Evolutionary conservation across 345 rosid genomes (phyloP).

Genomic region (Raphanus raphanistrum): DNA sequence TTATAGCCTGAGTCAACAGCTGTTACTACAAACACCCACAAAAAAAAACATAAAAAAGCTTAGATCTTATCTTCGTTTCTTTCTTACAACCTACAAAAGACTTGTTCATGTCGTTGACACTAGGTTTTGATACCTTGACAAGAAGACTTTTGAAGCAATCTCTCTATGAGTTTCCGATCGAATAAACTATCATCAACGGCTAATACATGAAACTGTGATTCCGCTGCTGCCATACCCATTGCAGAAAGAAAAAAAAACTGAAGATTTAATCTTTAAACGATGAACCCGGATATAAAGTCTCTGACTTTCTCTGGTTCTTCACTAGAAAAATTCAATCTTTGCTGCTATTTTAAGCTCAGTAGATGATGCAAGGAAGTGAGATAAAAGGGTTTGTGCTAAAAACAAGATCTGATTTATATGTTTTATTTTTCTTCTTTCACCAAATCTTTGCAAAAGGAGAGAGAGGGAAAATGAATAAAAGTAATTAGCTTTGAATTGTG

Average conservation of each 20-base stretch:
- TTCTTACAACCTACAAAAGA: background rate
- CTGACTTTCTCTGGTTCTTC: conserved; percentile 10
- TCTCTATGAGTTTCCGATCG: conserved; percentile 85
- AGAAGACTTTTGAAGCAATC: conserved; percentile 86
- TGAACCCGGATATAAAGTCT: conserved; percentile 34
- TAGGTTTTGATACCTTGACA: conserved; percentile 58
- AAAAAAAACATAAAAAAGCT: conserved; percentile 3
- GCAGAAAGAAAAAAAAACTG: conserved; percentile 9
- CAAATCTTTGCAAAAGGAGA: conserved; percentile 49
- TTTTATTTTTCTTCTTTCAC: conserved; percentile 33
- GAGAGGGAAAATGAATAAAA: conserved; percentile 29
- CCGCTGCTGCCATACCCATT: conserved; percentile 64
- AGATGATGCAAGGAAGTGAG: background rate
- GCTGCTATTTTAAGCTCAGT: background rate
- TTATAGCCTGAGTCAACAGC: conserved; percentile 88
- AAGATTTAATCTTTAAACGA: conserved; percentile 3
- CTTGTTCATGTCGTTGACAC: background rate
- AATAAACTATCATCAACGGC: conserved; percentile 90
- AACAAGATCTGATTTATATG: conserved; percentile 52
- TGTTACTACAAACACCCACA: conserved; percentile 52
- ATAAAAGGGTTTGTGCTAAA: conserved; percentile 23
- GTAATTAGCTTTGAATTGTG: conserved; percentile 50
- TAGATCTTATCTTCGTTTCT: conserved; percentile 12
- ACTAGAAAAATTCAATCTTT: background rate
- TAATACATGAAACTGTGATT: conserved; percentile 76